Evolutionary conservation across 2,329 filamentous ascomycete genomes (phyloP), one percentile per base, ranked within the genome.

Genomic region (Emergomyces orientalis): DNA sequence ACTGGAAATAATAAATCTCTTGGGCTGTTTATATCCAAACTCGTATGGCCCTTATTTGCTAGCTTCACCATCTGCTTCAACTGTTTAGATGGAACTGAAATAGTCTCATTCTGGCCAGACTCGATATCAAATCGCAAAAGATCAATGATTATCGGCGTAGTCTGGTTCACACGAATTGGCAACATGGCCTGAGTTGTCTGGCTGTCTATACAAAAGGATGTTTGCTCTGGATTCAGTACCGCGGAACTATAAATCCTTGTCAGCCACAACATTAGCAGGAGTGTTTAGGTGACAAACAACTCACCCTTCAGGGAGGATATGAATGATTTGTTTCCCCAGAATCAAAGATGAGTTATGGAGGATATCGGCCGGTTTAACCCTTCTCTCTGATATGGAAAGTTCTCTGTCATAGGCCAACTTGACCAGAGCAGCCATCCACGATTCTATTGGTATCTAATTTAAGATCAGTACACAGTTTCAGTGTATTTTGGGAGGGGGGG

Each of bases 291-390:
- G 32, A 32, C 49, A 34, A 56, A 22, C 7, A 45, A 72, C 81
- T 68, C 75, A 88, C 80, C 95, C 95, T 80, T 99, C 94, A 1
- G 94, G 94, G 62, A 99, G 80, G 71, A 99, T 96, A 73, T 99
- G 94, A 76, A 99, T 93, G 69, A 97, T 96, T 78, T 97, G 92
- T 74, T 91, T 94, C 71, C 94, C 94, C 77, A 96, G 84, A 67
- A 99, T 97, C 71, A 97, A 83, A 27, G 92, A 96, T 39, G 90
- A 85, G 73, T 97, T 97, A 73, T 97, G 90, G 65, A 96, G 80
- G 66, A 99, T 92, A 65, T 84, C 87, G 34, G 88, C 89, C 19
- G 92, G 86, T 72, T 96, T 96, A 73, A 99, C 93, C 71, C 87
- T 90, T 68, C 89, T 87, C 74, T 97, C 95, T n/a, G 90, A 94